These are phyloP conservation scores for Volvariella surrecta DNA, from an alignment of 1,284 basidiomycete genomes.

Conservation along the genomic window DNA sequence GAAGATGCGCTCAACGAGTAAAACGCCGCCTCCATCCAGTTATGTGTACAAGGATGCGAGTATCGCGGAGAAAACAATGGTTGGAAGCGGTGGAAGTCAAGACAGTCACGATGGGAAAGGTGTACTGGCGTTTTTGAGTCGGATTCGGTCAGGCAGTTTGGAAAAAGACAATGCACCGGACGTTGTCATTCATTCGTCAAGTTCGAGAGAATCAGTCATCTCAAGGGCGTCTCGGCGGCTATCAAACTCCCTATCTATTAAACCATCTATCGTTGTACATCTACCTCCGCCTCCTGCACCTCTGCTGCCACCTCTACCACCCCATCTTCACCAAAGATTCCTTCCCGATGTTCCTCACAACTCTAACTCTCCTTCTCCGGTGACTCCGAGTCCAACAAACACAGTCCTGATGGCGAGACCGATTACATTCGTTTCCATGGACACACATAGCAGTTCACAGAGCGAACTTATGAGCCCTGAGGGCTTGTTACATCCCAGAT, in stretches of 20 bases:
- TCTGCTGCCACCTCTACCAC: neutral
- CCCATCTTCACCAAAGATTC: neutral
- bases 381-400: neutral
- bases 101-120: neutral
- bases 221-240: neutral
- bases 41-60: neutral
- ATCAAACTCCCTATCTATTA: too few species aligned
- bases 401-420: conserved; percentile 10
- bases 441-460: conserved; percentile 4
- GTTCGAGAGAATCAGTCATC: neutral
- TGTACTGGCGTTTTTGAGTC: neutral
- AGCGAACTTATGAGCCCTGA: conserved; percentile 13
- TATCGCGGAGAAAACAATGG: neutral
- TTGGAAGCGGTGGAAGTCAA: neutral
- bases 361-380: neutral
- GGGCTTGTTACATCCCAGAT: conserved; percentile 14
- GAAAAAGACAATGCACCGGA: neutral
- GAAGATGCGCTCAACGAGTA: neutral
- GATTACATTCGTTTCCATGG: conserved; percentile 5
- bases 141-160: neutral
- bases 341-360: too few species aligned
- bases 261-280: too few species aligned
- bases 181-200: neutral
- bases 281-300: too few species aligned
- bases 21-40: neutral